These are phyloP conservation scores for Periconia sp. DNA, from an alignment of 2,329 filamentous ascomycete species.

Conservation along the genomic window DNA sequence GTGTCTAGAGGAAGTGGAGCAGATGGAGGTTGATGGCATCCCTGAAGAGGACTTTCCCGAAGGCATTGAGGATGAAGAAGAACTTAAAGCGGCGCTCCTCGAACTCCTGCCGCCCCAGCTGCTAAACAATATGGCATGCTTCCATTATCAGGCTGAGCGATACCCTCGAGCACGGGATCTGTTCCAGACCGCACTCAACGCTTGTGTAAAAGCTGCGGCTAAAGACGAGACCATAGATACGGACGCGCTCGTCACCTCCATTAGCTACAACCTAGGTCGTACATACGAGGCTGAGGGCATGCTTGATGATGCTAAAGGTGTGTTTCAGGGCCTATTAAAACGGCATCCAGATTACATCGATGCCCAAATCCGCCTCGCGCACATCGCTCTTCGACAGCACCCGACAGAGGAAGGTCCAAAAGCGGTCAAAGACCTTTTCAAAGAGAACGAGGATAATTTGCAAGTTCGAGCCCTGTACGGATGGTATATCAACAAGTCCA, in stretches of 20 bases:
- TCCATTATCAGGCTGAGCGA: conserved; percentile 88
- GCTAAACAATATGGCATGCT: conserved; percentile 97
- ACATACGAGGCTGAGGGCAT: conserved; percentile 88
- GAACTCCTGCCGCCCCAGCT: conserved; percentile 86
- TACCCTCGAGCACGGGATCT: conserved; percentile 79
- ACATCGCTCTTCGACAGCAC: conserved; percentile 82
- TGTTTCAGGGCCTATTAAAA: conserved; percentile 84
- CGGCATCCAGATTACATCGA: conserved; percentile 93
- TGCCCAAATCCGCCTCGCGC: conserved; percentile 84
- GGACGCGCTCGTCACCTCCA: conserved; percentile 91
- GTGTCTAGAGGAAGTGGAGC: conserved; percentile 89
- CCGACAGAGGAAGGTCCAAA: conserved; percentile 87
- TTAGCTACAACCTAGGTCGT: conserved; percentile 93
- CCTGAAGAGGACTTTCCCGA: conserved; percentile 73
- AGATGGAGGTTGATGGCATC: conserved; percentile 83
- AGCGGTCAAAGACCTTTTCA: conserved; percentile 82
- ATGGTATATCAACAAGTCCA: conserved; percentile 91
- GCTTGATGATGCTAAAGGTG: conserved; percentile 80
- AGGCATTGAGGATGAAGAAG: conserved; percentile 48
- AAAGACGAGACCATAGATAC: conserved; percentile 79
- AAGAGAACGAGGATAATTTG: conserved; percentile 81
- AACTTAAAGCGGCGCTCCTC: conserved; percentile 67
- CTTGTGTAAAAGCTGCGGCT: conserved; percentile 81
- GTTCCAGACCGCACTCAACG: conserved; percentile 90
- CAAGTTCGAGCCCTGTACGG: conserved; percentile 93